Percentiles rank a stretch among this genome's conserved stretches.
These are phyloP conservation scores for Trypanosoma cruzi DNA, from an alignment of 208 protist genomes.

Conservation along the genomic window DNA sequence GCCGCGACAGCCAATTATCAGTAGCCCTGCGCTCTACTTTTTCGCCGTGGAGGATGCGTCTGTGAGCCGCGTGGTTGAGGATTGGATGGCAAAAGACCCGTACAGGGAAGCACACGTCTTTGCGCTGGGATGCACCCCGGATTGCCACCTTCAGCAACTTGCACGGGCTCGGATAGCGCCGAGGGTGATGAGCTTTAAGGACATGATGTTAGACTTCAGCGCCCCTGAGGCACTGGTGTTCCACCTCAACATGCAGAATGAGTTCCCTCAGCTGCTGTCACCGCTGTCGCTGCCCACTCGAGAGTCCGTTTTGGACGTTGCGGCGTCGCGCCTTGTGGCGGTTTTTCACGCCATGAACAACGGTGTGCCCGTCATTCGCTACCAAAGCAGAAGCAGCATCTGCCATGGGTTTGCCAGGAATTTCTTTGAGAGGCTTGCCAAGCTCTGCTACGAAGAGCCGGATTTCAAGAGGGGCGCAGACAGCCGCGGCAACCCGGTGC, in stretches of 20 bases:
- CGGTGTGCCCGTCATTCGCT: slow-evolving; percentile 59
- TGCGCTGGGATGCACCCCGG: slow-evolving; percentile 50
- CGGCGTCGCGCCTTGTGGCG: slow-evolving; percentile 49
- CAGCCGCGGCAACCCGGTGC: slow-evolving; percentile 27
- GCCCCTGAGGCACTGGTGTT: too few species aligned
- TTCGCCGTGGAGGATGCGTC: too few species aligned
- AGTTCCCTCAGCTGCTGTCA: slow-evolving; percentile 56
- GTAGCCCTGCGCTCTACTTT: slow-evolving; percentile 70
- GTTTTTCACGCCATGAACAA: slow-evolving; percentile 66
- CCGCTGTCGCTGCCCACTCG: slow-evolving; percentile 28
- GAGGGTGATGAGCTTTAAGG: too few species aligned
- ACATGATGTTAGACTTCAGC: too few species aligned
- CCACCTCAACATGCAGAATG: too few species aligned
- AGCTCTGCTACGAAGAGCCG: slow-evolving; percentile 36
- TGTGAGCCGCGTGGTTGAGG: too few species aligned
- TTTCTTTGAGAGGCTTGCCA: slow-evolving; percentile 46
- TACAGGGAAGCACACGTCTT: slow-evolving; percentile 84
- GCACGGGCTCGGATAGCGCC: too few species aligned
- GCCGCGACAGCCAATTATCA: slow-evolving; percentile 64
- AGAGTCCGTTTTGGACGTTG: slow-evolving; percentile 46
- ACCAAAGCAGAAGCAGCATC: too few species aligned
- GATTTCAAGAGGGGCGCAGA: slow-evolving; percentile 32
- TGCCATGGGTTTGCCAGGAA: too few species aligned
- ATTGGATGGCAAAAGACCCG: too few species aligned
- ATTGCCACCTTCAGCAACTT: slow-evolving; percentile 45